phyloP scores from a whole-genome alignment of 331 rosid genomes.

The Erythrophleum ivorense region DNA sequence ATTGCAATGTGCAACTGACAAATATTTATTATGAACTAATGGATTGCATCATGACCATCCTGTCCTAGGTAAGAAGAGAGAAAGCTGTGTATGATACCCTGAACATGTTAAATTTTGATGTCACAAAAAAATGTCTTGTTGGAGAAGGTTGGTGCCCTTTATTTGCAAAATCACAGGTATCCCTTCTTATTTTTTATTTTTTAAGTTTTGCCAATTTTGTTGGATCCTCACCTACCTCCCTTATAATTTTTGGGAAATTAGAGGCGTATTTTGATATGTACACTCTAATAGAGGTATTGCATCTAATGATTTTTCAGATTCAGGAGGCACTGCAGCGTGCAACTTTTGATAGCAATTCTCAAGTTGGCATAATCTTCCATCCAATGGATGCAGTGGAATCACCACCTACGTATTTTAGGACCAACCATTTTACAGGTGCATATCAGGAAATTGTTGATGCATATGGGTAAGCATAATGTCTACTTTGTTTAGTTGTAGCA shows the following conservation, averaged over 20 bases:
- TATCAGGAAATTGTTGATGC: conserved; percentile 99
- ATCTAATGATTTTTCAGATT: conserved; percentile 63
- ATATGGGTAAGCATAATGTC: conserved; percentile 81
- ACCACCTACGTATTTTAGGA: conserved; percentile 96
- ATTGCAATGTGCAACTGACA: conserved; percentile 11
- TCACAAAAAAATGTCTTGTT: conserved; percentile 96
- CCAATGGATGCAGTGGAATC: conserved; percentile 87
- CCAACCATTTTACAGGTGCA: conserved; percentile 81
- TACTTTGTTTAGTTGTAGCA: conserved; percentile 21
- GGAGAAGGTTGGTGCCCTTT: conserved; percentile 99
- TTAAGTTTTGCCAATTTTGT: background rate
- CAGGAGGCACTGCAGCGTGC: conserved; percentile 95
- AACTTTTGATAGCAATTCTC: conserved; percentile 97
- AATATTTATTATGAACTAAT: conserved; percentile 35
- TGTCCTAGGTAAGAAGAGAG: conserved; percentile 92
- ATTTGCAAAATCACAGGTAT: conserved; percentile 85
- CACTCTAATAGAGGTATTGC: conserved; percentile 29
- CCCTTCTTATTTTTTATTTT: background rate
- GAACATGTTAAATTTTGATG: conserved; percentile 97
- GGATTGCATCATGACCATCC: conserved; percentile 45
- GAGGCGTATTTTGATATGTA: conserved; percentile 21
- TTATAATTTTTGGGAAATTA: conserved; percentile 36
- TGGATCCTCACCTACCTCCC: background rate
- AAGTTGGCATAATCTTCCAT: conserved; percentile 94
- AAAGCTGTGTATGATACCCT: conserved; percentile 94